Percentiles rank a stretch among this genome's conserved stretches.
These are phyloP conservation scores for Aspergillus transmontanensis DNA, from an alignment of 2,329 filamentous ascomycete species.

Conservation along the genomic window DNA sequence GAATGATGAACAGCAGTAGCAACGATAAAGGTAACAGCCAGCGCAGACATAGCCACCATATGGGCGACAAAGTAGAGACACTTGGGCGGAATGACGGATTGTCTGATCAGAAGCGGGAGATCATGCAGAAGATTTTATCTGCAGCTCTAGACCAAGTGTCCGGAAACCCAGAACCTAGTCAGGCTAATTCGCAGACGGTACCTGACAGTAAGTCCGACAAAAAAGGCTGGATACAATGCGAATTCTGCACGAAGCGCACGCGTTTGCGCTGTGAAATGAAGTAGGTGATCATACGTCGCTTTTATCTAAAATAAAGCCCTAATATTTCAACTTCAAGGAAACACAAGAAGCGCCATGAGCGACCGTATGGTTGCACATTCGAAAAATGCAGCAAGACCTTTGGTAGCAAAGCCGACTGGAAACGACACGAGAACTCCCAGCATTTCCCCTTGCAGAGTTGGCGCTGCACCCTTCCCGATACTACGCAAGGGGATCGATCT, in stretches of 20 bases:
- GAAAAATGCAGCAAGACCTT: slow-evolving; percentile 70
- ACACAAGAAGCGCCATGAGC: slow-evolving; percentile 77
- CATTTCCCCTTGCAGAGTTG: slow-evolving; percentile 73
- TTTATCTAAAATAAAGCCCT: background rate
- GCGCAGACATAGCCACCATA: slow-evolving; percentile 24
- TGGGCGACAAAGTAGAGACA: slow-evolving; percentile 25
- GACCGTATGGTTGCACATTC: slow-evolving; percentile 82
- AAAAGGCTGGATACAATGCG: slow-evolving; percentile 33
- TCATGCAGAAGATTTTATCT: slow-evolving; percentile 35
- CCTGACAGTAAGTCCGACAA: slow-evolving; percentile 22
- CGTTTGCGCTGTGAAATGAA: slow-evolving; percentile 41
- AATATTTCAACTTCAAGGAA: slow-evolving; percentile 59
- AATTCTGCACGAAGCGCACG: slow-evolving; percentile 33
- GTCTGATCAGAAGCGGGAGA: slow-evolving; percentile 33
- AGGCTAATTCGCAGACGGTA: slow-evolving; percentile 6
- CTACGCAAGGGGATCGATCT: slow-evolving; percentile 22
- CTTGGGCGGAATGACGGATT: slow-evolving; percentile 23
- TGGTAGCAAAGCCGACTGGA: slow-evolving; percentile 95
- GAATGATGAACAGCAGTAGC: slow-evolving; percentile 27
- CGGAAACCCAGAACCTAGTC: slow-evolving; percentile 4
- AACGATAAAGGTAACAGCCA: slow-evolving; percentile 16
- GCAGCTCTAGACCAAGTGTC: slow-evolving; percentile 32
- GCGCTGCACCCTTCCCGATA: slow-evolving; percentile 61
- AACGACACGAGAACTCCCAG: slow-evolving; percentile 81
- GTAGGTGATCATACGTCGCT: slow-evolving; percentile 23